Conservation (phyloP, 192 early-diverging fungal genomes). For the Ramicandelaber brevisporus region DNA sequence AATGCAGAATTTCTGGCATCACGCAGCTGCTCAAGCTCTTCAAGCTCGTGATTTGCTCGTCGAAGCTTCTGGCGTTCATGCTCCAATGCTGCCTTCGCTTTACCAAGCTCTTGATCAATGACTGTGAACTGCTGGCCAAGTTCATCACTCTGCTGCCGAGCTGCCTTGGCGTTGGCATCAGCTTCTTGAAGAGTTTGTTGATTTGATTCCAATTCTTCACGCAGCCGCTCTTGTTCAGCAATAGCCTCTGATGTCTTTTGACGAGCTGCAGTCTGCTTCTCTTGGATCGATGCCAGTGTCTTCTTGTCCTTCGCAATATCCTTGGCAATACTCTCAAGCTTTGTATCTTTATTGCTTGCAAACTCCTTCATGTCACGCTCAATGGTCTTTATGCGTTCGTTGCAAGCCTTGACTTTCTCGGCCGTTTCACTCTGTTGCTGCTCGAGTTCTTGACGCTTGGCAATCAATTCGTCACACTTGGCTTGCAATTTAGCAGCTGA, state of each 20-base stretch:
- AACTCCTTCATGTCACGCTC: constrained; percentile 81
- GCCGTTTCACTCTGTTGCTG: constrained; percentile 23
- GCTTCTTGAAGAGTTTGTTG: too few species aligned
- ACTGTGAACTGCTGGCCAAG: constrained; percentile 18
- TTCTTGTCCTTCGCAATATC: constrained; percentile 35
- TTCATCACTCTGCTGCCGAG: constrained; percentile 15
- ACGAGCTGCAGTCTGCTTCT: constrained; percentile 13
- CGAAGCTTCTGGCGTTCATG: constrained; percentile 34
- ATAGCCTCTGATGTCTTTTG: constrained; percentile 11
- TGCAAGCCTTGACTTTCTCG: constrained; percentile 17
- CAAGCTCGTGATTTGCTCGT: constrained; percentile 55
- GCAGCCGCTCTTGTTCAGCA: constrained; percentile 15
- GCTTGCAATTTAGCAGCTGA: too few species aligned
- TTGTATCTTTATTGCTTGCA: constrained; percentile 60
- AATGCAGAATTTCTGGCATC: constrained; percentile 36
- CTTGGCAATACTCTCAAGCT: constrained; percentile 59
- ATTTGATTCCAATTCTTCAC: constrained; percentile 17
- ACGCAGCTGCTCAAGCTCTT: constrained; percentile 32
- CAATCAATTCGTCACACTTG: constrained; percentile 8
- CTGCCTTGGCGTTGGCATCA: too few species aligned
- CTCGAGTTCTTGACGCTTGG: constrained; percentile 24
- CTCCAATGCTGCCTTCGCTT: constrained; percentile 25
- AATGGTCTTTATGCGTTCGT: constrained; percentile 26
- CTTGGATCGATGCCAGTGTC: constrained; percentile 24
- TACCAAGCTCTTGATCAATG: constrained; percentile 16